Conservation (phyloP, 768 basidiomycete genomes). For the Hysterangium stoloniferum region DNA sequence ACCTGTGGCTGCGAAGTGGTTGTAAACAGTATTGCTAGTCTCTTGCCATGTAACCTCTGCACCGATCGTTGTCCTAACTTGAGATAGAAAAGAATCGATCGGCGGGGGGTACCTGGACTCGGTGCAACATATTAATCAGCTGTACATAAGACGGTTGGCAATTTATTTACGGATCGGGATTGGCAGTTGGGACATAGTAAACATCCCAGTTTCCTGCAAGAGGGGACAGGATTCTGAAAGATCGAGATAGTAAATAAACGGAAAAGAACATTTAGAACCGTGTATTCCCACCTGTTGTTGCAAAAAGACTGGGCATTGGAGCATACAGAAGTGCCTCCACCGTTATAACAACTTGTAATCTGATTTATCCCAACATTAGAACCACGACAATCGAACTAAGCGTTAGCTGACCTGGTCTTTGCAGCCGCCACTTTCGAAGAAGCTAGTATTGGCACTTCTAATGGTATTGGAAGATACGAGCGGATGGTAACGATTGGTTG, state of each 20-base stretch:
- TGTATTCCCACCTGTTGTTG: constrained; percentile 31
- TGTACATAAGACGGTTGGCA: not conserved
- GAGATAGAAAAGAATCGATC: constrained; percentile 26
- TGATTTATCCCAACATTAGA: constrained; percentile 15
- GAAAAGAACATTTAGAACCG: not conserved
- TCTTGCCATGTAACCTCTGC: constrained; percentile 36
- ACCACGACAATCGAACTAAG: not conserved
- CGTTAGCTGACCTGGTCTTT: constrained; percentile 32
- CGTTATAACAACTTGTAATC: constrained; percentile 47
- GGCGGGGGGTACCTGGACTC: constrained; percentile 34
- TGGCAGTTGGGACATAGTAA: constrained; percentile 38
- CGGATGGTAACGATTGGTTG: constrained; percentile 47
- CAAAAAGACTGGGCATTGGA: constrained; percentile 51
- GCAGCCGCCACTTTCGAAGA: constrained; percentile 39
- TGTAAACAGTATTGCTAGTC: constrained; percentile 35
- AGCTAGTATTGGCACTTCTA: constrained; percentile 35
- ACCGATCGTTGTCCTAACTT: constrained; percentile 29
- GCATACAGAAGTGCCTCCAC: constrained; percentile 41
- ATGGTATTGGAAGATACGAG: constrained; percentile 40
- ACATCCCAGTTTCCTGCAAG: constrained; percentile 50
- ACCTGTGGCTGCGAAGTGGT: constrained; percentile 39
- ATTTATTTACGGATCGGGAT: constrained; percentile 30
- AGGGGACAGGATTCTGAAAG: constrained; percentile 36
- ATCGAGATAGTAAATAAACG: too few relatives aligned
- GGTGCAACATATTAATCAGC: not conserved